Percentiles rank a stretch among this genome's conserved stretches.
phyloP scores from a whole-genome alignment of 768 basidiomycete species.

The Termitomyces sp. region DNA sequence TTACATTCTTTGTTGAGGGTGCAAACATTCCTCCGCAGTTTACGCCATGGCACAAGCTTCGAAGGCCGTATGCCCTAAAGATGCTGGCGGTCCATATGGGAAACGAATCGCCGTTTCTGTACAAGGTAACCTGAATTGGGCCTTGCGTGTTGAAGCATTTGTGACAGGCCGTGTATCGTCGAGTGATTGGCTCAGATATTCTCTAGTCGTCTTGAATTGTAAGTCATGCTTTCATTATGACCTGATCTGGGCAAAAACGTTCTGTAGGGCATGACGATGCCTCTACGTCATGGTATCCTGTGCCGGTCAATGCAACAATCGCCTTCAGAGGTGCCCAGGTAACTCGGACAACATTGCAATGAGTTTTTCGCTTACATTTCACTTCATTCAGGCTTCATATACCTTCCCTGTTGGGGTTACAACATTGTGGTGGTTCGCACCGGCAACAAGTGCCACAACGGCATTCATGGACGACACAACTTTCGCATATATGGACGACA shows the following conservation, averaged over 20 bases:
- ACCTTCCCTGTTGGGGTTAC: slow-evolving; percentile 76
- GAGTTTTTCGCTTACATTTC: neutral
- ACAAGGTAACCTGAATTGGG: slow-evolving; percentile 49
- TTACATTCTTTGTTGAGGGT: neutral
- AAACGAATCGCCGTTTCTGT: slow-evolving; percentile 63
- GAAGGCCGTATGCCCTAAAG: slow-evolving; percentile 67
- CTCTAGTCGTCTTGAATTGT: slow-evolving; percentile 73
- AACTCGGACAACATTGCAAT: slow-evolving; percentile 3
- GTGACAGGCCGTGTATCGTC: slow-evolving; percentile 50
- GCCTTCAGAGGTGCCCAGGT: slow-evolving; percentile 60
- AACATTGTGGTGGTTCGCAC: slow-evolving; percentile 46
- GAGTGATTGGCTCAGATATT: slow-evolving; percentile 58
- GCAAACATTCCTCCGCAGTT: slow-evolving; percentile 27
- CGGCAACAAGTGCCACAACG: slow-evolving; percentile 3
- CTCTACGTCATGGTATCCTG: slow-evolving; percentile 49
- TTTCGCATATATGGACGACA: neutral
- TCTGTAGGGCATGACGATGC: slow-evolving; percentile 39
- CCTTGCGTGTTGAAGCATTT: slow-evolving; percentile 60
- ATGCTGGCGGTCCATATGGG: slow-evolving; percentile 61
- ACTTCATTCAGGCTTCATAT: slow-evolving; percentile 44
- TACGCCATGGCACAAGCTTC: slow-evolving; percentile 73
- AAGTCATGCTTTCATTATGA: slow-evolving; percentile 8
- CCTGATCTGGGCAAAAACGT: neutral
- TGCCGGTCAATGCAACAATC: slow-evolving; percentile 51
- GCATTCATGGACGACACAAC: neutral